Evolutionary conservation across 192 early-diverging fungal species (phyloP).

Genomic region (Chytriomyces sp.): DNA sequence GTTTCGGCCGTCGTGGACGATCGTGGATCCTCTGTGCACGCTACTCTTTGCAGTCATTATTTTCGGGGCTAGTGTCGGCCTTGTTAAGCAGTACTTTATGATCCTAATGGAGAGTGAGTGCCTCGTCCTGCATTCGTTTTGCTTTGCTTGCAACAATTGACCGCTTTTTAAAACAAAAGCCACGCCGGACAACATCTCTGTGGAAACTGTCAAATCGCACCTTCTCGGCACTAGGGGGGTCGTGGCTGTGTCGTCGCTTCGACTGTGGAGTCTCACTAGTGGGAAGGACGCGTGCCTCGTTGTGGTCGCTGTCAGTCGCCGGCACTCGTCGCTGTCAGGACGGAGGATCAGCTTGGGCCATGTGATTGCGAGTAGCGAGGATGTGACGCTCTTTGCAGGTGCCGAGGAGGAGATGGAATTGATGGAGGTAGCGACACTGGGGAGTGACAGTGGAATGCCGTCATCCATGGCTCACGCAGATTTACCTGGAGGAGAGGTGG

Average conservation of each 20-base stretch:
- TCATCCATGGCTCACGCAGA: background rate
- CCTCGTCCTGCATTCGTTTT: background rate
- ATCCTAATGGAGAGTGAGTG: constrained; percentile 70
- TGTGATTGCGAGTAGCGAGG: background rate
- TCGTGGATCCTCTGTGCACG: constrained; percentile 75
- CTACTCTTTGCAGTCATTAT: constrained; percentile 73
- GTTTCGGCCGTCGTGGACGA: constrained; percentile 51
- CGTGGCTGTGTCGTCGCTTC: constrained; percentile 50
- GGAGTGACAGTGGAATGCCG: background rate
- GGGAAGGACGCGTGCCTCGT: constrained; percentile 19
- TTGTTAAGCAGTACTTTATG: constrained; percentile 61
- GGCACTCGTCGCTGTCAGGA: no score
- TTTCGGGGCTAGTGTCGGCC: constrained; percentile 61
- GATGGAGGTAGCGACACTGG: background rate
- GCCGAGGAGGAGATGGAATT: background rate
- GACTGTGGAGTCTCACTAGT: constrained; percentile 57
- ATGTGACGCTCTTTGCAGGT: background rate
- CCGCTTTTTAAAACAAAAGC: background rate
- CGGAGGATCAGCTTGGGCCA: no score
- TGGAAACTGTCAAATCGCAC: background rate
- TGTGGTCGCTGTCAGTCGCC: background rate
- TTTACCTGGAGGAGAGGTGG: background rate
- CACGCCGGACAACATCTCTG: background rate
- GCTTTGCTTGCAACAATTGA: constrained; percentile 14
- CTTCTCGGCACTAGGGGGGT: constrained; percentile 51